phyloP scores from a whole-genome alignment of 2,329 filamentous ascomycete genomes.

The Trichoderma sp. region DNA sequence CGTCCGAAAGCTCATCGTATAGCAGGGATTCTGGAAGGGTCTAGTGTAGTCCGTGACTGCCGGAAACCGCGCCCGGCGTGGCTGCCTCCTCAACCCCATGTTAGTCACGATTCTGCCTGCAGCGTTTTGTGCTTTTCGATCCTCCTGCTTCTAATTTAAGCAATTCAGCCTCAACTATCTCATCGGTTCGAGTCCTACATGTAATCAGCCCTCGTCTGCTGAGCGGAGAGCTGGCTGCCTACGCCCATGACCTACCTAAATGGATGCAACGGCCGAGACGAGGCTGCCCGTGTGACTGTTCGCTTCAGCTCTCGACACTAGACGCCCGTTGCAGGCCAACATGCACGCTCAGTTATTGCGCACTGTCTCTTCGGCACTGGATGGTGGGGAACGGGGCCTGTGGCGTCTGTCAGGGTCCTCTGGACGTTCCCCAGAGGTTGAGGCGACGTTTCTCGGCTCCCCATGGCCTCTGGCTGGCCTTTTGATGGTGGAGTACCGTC shows the following conservation, averaged over 20 bases:
- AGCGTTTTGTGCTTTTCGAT: background rate
- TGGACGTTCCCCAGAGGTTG: conserved; percentile 14
- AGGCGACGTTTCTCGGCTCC: conserved; percentile 1
- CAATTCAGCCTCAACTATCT: background rate
- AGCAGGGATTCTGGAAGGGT: conserved; percentile 12
- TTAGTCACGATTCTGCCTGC: conserved; percentile 4
- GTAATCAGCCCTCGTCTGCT: background rate
- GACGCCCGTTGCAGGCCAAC: background rate
- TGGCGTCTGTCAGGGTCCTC: conserved; percentile 18
- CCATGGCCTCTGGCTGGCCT: background rate
- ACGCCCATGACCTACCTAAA: background rate
- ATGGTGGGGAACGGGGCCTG: conserved; percentile 18
- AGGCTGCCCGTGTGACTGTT: background rate
- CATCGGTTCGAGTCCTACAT: no score
- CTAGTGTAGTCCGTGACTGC: background rate
- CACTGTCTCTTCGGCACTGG: conserved; percentile 19
- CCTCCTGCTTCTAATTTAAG: background rate
- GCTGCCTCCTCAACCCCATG: background rate
- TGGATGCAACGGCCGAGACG: background rate
- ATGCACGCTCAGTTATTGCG: background rate
- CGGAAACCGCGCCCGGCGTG: background rate
- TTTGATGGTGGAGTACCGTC: background rate
- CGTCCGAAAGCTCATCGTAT: background rate
- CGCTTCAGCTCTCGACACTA: background rate
- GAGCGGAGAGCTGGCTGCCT: background rate